Evolutionary conservation across 345 rosid genomes (phyloP).

Genomic region (Angophora floribunda): DNA sequence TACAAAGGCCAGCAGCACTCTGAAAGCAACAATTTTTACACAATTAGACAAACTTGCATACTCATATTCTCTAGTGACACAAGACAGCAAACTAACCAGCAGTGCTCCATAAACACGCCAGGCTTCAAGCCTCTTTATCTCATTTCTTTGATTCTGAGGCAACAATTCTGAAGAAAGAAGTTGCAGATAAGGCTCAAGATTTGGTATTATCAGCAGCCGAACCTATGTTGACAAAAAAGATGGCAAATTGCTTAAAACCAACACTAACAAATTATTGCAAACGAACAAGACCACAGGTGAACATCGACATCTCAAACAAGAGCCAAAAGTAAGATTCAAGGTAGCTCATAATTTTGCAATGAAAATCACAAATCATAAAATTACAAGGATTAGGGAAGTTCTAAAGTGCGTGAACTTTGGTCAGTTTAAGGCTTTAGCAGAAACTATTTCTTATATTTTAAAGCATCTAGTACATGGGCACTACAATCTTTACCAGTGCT

Average conservation of each 20-base stretch:
- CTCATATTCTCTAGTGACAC: background rate
- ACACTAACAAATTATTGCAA: background rate
- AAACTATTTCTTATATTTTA: background rate
- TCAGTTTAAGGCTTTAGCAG: background rate
- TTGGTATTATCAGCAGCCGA: conserved; percentile 68
- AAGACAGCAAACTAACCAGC: conserved; percentile 34
- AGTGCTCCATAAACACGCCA: conserved; percentile 79
- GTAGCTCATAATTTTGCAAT: background rate
- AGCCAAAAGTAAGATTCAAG: background rate
- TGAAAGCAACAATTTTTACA: conserved; percentile 11
- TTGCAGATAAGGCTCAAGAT: conserved; percentile 61
- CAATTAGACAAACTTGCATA: background rate
- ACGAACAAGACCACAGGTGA: background rate
- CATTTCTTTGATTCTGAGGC: conserved; percentile 57
- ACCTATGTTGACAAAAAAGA: conserved; percentile 37
- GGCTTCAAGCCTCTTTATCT: conserved; percentile 58
- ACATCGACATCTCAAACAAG: background rate
- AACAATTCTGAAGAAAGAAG: conserved; percentile 67
- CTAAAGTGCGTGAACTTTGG: background rate
- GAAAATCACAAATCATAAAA: background rate
- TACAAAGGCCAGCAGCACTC: conserved; percentile 72
- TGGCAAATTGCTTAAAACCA: background rate
- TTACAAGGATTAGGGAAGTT: background rate
- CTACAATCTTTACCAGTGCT: background rate
- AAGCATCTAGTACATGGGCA: background rate